Evolutionary conservation across 208 protist species (phyloP).

Genomic region (Leishmania gerbilli): DNA sequence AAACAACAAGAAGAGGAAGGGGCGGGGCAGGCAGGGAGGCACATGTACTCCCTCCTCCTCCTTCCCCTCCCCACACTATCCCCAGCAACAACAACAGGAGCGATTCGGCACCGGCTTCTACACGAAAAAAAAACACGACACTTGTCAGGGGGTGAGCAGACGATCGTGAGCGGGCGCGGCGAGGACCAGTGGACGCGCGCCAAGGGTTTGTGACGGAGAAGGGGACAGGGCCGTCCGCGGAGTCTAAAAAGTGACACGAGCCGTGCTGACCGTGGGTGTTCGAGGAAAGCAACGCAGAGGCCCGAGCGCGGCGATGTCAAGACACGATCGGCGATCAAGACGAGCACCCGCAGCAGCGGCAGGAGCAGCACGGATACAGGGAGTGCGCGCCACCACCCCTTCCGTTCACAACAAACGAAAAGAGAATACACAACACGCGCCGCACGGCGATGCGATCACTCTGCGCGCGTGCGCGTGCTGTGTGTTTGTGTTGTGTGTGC

Average conservation of each 20-base stretch:
- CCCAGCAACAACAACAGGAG: background rate
- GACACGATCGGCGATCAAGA: background rate
- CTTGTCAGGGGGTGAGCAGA: background rate
- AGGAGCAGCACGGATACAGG: background rate
- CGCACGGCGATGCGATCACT: background rate
- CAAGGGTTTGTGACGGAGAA: too few relatives aligned
- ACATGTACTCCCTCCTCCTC: background rate
- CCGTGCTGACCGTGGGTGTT: background rate
- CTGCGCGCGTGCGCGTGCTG: too few relatives aligned
- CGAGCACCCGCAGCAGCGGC: background rate
- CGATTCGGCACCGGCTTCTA: background rate
- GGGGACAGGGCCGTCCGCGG: background rate
- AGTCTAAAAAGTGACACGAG: background rate
- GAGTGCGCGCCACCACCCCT: background rate
- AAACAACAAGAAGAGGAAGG: background rate
- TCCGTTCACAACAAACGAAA: background rate
- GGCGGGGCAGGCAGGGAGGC: background rate
- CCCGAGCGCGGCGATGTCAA: background rate
- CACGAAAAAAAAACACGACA: background rate
- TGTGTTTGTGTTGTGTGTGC: background rate
- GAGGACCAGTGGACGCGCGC: too few relatives aligned
- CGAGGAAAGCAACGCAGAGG: background rate
- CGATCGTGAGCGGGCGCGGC: background rate
- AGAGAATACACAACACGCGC: background rate
- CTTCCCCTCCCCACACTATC: too few relatives aligned